phyloP scores from a whole-genome alignment of 257 asterid species.

The Solanum lycopersicoides region DNA sequence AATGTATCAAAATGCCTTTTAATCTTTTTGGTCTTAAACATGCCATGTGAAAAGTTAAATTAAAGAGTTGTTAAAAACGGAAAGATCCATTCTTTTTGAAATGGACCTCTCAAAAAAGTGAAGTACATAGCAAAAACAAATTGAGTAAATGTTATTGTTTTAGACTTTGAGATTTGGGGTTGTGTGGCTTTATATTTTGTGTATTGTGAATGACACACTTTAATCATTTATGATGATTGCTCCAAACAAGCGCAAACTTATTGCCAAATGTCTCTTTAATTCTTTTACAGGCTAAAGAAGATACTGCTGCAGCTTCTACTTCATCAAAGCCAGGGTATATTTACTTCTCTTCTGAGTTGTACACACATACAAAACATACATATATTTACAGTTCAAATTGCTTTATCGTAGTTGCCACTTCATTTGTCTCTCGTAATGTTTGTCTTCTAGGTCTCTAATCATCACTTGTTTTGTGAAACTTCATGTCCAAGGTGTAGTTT shows the following conservation, averaged over 20 bases:
- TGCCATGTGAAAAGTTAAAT: background rate
- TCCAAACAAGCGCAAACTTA: too few relatives aligned
- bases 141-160: background rate
- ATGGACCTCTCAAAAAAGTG: too few relatives aligned
- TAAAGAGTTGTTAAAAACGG: background rate
- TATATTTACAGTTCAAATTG: background rate
- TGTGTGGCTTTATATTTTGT: background rate
- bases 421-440: background rate
- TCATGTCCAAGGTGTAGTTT: background rate
- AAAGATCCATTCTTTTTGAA: background rate
- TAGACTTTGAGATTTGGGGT: background rate
- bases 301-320: constrained; percentile 29
- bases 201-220: too few relatives aligned
- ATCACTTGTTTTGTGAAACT: background rate
- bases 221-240: too few relatives aligned
- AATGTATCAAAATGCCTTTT: background rate
- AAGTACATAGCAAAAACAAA: background rate
- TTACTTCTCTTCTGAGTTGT: background rate
- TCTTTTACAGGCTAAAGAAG: constrained; percentile 34
- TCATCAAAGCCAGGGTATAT: constrained; percentile 56
- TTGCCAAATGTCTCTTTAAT: background rate
- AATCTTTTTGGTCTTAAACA: background rate
- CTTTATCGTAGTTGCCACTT: background rate
- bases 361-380: too few relatives aligned
- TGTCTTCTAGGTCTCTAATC: background rate